Base-by-base conservation (phyloP, 306 rosid species). In the Glycine tomentella region DNA sequence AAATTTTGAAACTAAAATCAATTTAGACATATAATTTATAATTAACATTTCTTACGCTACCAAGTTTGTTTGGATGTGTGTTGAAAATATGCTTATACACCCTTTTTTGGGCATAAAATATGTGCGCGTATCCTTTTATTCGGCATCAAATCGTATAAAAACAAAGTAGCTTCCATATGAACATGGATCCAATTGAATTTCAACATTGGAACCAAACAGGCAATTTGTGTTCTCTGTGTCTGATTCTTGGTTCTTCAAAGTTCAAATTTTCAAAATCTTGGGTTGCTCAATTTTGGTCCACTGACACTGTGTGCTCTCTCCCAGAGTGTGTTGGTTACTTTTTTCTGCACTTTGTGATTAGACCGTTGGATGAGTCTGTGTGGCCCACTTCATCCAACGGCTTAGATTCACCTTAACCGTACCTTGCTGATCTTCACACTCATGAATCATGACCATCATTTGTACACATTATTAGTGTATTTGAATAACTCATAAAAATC, bases 281-380 rank as follows among this genome's bases (percentile, higher is more conserved):
- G 88, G 77, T 38, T 74, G 36, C 83, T 15, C 75, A 61, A 53
- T 65, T 58, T 5, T 57, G 34, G 68, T 46, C 16, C 51, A 16
- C 84, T 77, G 82, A 69, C 75, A 77, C 50, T 76, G 72, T 57
- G 42, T 15, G 66, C 50, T 15, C 63, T 49, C 59, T 50, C 46
- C 63, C 10, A 44, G 66, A 34, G 13, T 7, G 50, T 79, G 44
- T 58, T 42, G 74, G 58, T 5, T 50, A 42, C 59, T 72, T 69
- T n/a, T 77, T 52, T 50, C 40, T 50, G 2, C 2, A 57, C 61
- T 46, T 56, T 73, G 51, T 53, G 40, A 9, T 38, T 59, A 2
- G 48, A 77, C 88, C 81, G 78, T 87, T 50, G 72, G 90, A 89
- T 83, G 61, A 46, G 78, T 62, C 44, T 75, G 31, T 6, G 1